Base-by-base conservation (phyloP, 345 rosid genomes). In the Hibiscus tridactylites region DNA sequence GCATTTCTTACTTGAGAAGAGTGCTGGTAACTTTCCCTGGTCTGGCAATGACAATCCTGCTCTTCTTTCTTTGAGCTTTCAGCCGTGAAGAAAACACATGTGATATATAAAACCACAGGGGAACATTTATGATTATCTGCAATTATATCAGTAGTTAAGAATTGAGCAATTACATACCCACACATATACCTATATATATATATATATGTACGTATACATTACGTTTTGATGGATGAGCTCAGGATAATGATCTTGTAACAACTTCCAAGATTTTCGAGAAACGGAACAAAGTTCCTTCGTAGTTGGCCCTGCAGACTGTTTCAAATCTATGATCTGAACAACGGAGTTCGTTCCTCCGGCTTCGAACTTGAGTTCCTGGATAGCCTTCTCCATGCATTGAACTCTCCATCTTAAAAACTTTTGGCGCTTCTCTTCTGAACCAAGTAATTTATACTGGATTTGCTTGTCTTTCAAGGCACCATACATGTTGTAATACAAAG, bases 281-380 rank as follows among this genome's bases (percentile, higher is more conserved):
- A 79, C 16, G 1, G 69, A 50, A 6, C 73, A 80, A 1, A 82
- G 29, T 74, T 86, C 87, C 75, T 85, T 82, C 67, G 74, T 65
- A 16, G 61, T 73, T 0, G 81, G 75, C 6, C 73, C 73, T 3
- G 79, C 79, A 17, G 77, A 63, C 74, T 84, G 75, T 75, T 78
- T 87, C 61, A 87, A 71, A 76, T 89, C 89, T n/a, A 82, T 83
- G 31, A 89, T 77, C 52, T 83, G 86, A 73, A 89, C 79, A 4
- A 89, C 9, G n/a, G 90, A 83, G 68, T 85, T 62, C 0, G 82
- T 70, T 9, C 80, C 88, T 5, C 87, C 88, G 3, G 79, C 70
- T 76, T 72, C 79, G 42, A 89, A 87, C 39, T 72, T 75, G 16
- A 85, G 75, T 71, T 79, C 73, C 70, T 60, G 59, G 21, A 84